A percentile compares a stretch with the other conserved stretches of the same genome.
Evolutionary conservation across 2,329 filamentous ascomycete genomes (phyloP).

Genomic region (Alternaria sp.): DNA sequence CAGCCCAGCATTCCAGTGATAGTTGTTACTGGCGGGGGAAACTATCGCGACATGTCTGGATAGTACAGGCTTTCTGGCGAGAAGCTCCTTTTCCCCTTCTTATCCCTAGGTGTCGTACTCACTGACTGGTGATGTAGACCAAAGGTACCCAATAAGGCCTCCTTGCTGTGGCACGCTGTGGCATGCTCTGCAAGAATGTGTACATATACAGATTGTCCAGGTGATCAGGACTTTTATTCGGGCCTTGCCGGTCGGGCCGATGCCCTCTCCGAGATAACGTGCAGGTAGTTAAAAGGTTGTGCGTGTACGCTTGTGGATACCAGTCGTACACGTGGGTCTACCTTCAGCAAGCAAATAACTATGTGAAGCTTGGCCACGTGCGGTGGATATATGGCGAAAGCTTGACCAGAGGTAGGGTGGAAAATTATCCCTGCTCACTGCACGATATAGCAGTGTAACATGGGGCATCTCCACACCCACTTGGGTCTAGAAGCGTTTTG

Average conservation of each 20-base stretch:
- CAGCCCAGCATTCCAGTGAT: background rate
- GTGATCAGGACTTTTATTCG: slow-evolving; percentile 4
- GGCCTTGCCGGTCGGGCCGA: slow-evolving; percentile 14
- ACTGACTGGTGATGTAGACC: background rate
- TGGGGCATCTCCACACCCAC: background rate
- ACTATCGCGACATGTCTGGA: background rate
- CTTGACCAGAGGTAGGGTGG: background rate
- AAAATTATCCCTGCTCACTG: slow-evolving; percentile 1
- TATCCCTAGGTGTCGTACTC: background rate
- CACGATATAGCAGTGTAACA: background rate
- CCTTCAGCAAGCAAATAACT: background rate
- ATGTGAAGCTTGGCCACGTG: slow-evolving; percentile 7
- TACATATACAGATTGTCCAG: background rate
- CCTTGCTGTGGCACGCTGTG: background rate
- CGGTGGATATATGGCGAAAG: background rate
- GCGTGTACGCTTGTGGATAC: background rate
- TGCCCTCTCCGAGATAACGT: background rate
- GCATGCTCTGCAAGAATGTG: slow-evolving; percentile 4
- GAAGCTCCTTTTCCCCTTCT: background rate
- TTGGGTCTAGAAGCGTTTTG: background rate
- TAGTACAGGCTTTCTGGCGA: background rate
- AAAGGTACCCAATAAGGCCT: background rate
- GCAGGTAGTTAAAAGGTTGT: background rate
- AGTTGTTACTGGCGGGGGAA: background rate
- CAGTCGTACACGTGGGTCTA: background rate